Evolutionary conservation across 148 eudicot genomes (phyloP), one percentile per base, ranked within the genome.

Genomic region (Camellia sinensis): DNA sequence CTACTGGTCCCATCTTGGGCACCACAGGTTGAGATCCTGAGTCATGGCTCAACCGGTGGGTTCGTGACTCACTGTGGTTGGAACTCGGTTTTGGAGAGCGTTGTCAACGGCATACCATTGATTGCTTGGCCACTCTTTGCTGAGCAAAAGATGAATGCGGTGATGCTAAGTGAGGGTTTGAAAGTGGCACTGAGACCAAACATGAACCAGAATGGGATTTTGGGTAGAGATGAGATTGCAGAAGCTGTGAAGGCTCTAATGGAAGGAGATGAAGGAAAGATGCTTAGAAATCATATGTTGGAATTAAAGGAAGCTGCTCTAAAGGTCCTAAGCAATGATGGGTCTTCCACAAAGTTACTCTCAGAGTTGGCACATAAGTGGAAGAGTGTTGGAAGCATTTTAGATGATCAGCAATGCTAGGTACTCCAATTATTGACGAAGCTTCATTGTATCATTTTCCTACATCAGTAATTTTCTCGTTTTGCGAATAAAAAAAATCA

Each of bases 51-150:
- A 3, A 78, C 75, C 0, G 80, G 84, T 19, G 86, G 81, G 7
- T 86, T 86, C 21, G 3, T 86, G 59, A 77, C 84, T 3, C 88
- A 86, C 22, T 86, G 88, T 6, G 88, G 88, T 29, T 86, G 88
- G 86, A 86, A 83, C 59, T 86, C 88, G 10, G 67, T 7, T 1
- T 78, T 86, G 0, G 86, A 86, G 75, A 75, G 80, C 9, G 81
- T 86, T 4, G 81, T 76, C 1, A 15, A 76, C 17, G 88, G 88
- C 0, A 71, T 86, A 10, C 84, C 88, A 21, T 9, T 86, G 62
- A 83, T 86, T 6, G 86, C 81, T 10, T 86, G 88, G 88, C 88
- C 88, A 1, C 59, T 86, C 6, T 86, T 50, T n/a, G 88, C 86
- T 0, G 84, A 86, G 13, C 88, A 86, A 37, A 75, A 57, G 57